Conservation (phyloP, 2,329 filamentous ascomycete species). For the Fusarium metavorans region DNA sequence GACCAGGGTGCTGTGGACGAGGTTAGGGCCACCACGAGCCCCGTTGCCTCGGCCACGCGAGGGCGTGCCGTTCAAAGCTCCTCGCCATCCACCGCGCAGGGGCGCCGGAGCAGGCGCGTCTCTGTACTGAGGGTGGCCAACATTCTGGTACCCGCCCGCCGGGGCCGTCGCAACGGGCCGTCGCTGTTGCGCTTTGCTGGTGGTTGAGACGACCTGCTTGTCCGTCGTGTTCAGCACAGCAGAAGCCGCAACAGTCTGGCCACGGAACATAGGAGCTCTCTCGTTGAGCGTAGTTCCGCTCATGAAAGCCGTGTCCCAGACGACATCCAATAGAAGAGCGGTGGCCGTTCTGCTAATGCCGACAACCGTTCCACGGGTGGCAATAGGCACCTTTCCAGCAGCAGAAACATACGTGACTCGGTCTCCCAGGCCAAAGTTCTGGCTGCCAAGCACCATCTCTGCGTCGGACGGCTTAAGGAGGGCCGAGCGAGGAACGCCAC, state of each 20-base stretch:
- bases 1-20: conserved; percentile 65
- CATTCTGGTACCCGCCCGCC: conserved; percentile 60
- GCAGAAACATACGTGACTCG: conserved; percentile 93
- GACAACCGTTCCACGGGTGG: conserved; percentile 90
- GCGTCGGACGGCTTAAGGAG: conserved; percentile 94
- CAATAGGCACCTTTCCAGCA: conserved; percentile 94
- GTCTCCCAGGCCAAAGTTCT: conserved; percentile 87
- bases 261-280: conserved; percentile 91
- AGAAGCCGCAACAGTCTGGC: conserved; percentile 89
- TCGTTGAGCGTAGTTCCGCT: conserved; percentile 92
- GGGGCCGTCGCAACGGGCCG: conserved; percentile 63
- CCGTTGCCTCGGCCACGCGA: conserved; percentile 55
- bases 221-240: conserved; percentile 89
- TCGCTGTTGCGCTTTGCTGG: conserved; percentile 64
- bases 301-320: conserved; percentile 97
- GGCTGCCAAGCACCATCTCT: conserved; percentile 90
- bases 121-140: conserved; percentile 71
- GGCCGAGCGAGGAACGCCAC: conserved; percentile 85
- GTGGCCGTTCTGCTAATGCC: conserved; percentile 91
- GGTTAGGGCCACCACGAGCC: conserved; percentile 53
- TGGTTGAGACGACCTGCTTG: conserved; percentile 81
- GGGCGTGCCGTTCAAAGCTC: conserved; percentile 63
- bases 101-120: conserved; percentile 68
- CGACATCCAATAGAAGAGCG: conserved; percentile 85
- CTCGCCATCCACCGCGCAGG: conserved; percentile 69